Evolutionary conservation across 768 basidiomycete species (phyloP).

Genomic region (Agaricus blazei): DNA sequence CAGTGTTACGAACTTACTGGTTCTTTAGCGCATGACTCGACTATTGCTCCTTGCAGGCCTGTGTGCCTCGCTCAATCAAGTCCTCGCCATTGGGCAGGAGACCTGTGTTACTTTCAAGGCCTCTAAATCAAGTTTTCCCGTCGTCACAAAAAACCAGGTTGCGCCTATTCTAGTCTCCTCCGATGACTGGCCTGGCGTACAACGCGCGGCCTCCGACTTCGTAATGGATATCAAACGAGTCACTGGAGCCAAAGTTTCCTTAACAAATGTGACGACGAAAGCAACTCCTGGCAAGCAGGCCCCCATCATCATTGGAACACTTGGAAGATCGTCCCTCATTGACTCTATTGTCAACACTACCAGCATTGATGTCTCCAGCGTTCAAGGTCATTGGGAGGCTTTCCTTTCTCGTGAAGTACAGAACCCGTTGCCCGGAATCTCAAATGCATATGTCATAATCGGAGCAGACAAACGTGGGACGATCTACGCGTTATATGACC

Average conservation of each 20-base stretch:
- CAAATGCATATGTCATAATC: conserved; percentile 60
- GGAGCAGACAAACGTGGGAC: conserved; percentile 68
- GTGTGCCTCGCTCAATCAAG: conserved; percentile 16
- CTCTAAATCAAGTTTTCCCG: conserved; percentile 31
- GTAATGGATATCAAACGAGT: conserved; percentile 57
- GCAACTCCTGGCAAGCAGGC: conserved; percentile 23
- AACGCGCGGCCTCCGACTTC: conserved; percentile 56
- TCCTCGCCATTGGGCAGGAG: conserved; percentile 41
- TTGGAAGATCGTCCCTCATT: conserved; percentile 53
- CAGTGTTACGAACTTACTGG: too few species aligned
- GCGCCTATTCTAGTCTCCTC: conserved; percentile 44
- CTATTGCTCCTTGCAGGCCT: conserved; percentile 10
- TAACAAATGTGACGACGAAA: conserved; percentile 44
- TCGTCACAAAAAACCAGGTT: conserved; percentile 40
- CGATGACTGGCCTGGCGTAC: conserved; percentile 63
- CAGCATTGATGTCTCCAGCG: conserved; percentile 47
- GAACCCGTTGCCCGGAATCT: conserved; percentile 52
- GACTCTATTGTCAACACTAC: conserved; percentile 46
- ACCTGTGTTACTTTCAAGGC: conserved; percentile 43
- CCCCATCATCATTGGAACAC: conserved; percentile 62
- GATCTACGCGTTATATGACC: conserved; percentile 62
- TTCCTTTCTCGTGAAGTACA: conserved; percentile 48
- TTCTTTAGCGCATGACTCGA: background rate
- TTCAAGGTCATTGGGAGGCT: conserved; percentile 65
- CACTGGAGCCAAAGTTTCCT: conserved; percentile 43